These are phyloP conservation scores for Inonotus hispidus DNA, from an alignment of 1,284 basidiomycete species.

Conservation along the genomic window DNA sequence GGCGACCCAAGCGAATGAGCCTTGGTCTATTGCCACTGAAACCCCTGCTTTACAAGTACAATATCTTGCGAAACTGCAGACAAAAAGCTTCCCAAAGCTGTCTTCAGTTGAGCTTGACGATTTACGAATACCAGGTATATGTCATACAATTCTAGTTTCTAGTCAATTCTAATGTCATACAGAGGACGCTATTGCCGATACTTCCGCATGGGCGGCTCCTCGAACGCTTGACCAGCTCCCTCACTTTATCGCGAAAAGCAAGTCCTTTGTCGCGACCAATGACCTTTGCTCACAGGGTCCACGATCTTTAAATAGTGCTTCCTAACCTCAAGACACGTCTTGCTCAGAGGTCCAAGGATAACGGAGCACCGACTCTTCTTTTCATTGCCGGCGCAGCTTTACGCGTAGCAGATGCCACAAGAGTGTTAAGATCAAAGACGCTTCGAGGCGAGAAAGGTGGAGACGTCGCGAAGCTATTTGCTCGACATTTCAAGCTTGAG, in stretches of 20 bases:
- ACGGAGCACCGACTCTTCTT: constrained; percentile 73
- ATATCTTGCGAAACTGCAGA: constrained; percentile 58
- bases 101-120: constrained; percentile 70
- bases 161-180: constrained; percentile 38
- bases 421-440: constrained; percentile 61
- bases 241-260: constrained; percentile 70
- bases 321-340: constrained; percentile 66
- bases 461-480: constrained; percentile 81
- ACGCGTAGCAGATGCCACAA: constrained; percentile 71
- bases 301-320: constrained; percentile 39
- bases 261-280: constrained; percentile 16
- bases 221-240: constrained; percentile 63
- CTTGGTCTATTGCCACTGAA: constrained; percentile 50
- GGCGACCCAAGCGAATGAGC: constrained; percentile 33
- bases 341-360: constrained; percentile 62
- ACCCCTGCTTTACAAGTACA: constrained; percentile 49
- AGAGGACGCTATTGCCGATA: constrained; percentile 71
- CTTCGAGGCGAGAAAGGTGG: constrained; percentile 73
- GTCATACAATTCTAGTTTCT: background rate
- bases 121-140: constrained; percentile 63
- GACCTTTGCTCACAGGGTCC: background rate
- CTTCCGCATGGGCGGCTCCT: constrained; percentile 61
- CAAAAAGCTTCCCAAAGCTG: constrained; percentile 56
- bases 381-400: constrained; percentile 75
- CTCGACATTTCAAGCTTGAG: constrained; percentile 79